Evolutionary conservation across 2,329 filamentous ascomycete genomes (phyloP).

Genomic region (Diaporthe citrichinensis): DNA sequence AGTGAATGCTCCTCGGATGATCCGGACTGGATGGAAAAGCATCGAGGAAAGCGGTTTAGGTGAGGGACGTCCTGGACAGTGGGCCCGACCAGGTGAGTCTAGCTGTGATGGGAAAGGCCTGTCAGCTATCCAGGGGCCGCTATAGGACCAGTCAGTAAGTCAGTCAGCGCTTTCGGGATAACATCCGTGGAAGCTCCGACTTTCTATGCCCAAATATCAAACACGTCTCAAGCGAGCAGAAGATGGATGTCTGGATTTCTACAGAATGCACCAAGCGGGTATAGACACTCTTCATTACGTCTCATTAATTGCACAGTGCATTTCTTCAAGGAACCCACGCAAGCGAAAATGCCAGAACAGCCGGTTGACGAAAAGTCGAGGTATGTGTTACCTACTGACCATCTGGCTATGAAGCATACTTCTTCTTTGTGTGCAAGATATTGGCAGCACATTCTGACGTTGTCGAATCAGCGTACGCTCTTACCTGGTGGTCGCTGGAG

Average conservation of each 20-base stretch:
- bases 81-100: slow-evolving; percentile 3
- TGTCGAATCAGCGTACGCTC: background rate
- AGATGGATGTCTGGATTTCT: background rate
- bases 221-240: background rate
- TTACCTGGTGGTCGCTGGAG: slow-evolving; percentile 7
- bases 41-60: background rate
- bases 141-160: background rate
- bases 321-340: too few species aligned
- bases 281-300: background rate
- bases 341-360: background rate
- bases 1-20: slow-evolving; percentile 24
- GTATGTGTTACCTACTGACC: background rate
- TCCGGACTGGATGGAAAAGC: background rate
- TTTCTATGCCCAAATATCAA: background rate
- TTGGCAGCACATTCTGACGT: background rate
- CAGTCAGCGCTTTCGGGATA: background rate
- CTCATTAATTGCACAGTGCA: too few species aligned
- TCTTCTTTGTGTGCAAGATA: background rate
- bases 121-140: background rate
- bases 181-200: slow-evolving; percentile 18
- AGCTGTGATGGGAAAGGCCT: background rate
- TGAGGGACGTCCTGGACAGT: background rate
- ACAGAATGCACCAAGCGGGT: background rate
- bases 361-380: background rate
- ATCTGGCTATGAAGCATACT: background rate